Percentiles rank a stretch among this genome's conserved stretches.
phyloP scores from a whole-genome alignment of 257 asterid species.

The Scutellaria barbata region DNA sequence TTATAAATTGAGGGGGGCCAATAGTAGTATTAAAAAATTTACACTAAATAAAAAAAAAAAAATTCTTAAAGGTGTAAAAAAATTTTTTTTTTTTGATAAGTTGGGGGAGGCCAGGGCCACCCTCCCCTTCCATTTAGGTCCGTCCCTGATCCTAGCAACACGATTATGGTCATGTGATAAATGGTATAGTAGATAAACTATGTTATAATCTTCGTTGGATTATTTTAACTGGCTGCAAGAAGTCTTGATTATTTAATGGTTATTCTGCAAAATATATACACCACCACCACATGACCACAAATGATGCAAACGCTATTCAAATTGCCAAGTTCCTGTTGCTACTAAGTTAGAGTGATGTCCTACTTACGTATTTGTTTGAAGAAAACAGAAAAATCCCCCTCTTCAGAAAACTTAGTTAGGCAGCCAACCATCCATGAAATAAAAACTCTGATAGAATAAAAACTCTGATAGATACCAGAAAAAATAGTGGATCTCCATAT shows the following conservation, averaged over 20 bases:
- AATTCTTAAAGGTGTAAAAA: too few species aligned
- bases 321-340: background rate
- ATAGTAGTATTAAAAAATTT: too few species aligned
- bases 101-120: too few species aligned
- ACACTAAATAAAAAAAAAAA: too few species aligned
- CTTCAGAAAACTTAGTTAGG: background rate
- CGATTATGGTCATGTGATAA: background rate
- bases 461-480: background rate
- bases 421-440: background rate
- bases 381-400: background rate
- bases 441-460: background rate
- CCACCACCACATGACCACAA: background rate
- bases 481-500: background rate
- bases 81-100: too few species aligned
- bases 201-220: background rate
- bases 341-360: background rate
- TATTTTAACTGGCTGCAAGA: background rate
- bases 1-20: too few species aligned
- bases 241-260: background rate
- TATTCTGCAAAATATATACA: background rate
- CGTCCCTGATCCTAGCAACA: slow-evolving; percentile 71
- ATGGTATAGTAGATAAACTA: background rate
- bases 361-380: background rate
- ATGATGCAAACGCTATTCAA: background rate
- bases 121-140: too few species aligned